Base-by-base conservation (phyloP, 139 green algal species). In the Chlorella sp. region DNA sequence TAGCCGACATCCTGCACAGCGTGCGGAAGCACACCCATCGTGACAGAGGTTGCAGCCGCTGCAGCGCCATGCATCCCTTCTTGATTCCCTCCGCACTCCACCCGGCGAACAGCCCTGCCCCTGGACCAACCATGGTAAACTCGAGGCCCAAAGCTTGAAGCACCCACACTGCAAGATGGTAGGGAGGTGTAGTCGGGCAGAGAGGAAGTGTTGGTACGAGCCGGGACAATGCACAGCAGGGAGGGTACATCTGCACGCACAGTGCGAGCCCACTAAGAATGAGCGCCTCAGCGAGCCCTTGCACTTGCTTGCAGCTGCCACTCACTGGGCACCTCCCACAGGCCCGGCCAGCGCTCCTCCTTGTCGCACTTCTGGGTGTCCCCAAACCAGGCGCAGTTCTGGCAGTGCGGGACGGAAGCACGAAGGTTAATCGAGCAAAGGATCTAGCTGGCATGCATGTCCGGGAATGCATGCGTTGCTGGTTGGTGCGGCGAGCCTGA, bases 261-360 rank as follows among this genome's bases (percentile, higher is more conserved):
- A n/a, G n/a, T n/a, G n/a, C n/a, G n/a, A n/a, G n/a, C n/a, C n/a
- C n/a, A n/a, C n/a, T n/a, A n/a, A n/a, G n/a, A n/a, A n/a, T n/a
- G n/a, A n/a, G n/a, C n/a, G n/a, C n/a, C n/a, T n/a, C n/a, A 54
- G 46, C 46, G 46, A 8, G 38, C 19, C 36, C 34, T 20, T 41
- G 11, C 3, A 26, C 24, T 22, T 19, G 28, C 5, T 7, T 3
- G 2, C 44, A 67, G 73, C 24, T 30, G 20, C 40, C 30, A 60
- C 77, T 83, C 40, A 83, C 77, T 30, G 4, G 82, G 82, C 41
- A 86, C 64, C 56, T 86, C 72, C 82, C 82, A 86, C 40, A 86
- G 40, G 40, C 82, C 82, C 0, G 82, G 82, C 20, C 40, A 81
- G 56, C 82, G 82, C 82, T 86, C 82, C 30, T 40, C 22, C 0